Evolutionary conservation across 2,329 filamentous ascomycete genomes (phyloP), one percentile per base, ranked within the genome.

Genomic region (Pseudogymnoascus sp.): DNA sequence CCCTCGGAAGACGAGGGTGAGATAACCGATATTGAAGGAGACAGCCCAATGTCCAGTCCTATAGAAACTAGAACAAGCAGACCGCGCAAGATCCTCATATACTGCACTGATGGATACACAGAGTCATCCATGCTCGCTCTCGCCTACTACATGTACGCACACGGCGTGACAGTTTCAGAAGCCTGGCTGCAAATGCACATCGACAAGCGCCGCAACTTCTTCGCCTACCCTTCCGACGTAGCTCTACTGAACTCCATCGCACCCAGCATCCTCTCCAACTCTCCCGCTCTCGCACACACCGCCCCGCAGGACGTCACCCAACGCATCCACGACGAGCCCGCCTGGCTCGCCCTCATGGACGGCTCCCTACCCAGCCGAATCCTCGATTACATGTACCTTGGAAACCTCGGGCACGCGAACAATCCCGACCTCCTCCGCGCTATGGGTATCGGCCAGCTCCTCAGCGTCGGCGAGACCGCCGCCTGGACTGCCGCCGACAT

Each of bases 21-120:
- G 34, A 60, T 66, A 18, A 67, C 70, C 63, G 73, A 82, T 62
- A 73, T 75, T 6, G 84, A 87, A 67, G 80, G 81, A 2, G 85
- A 88, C 67, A 81, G 82, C 62, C 76, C 78, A 53, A 84, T 88
- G 81, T 70, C 73, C 1, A 42, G 64, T 18, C 56, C 56, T 50
- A 62, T 65, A 3, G 68, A 71, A 6, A 67, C 72, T 5, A 67
- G 69, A 66, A 65, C 63, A n/a, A 64, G 66, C 7, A 73, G 73
- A 60, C 69, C 62, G 67, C 71, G 86, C 66, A 92, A 87, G 72
- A 85, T 97, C 36, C 83, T 97, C 34, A 90, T 99, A 42, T 93
- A 97, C 75, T 97, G 95, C 74, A 88, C 89, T 1, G 95, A 99
- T 74, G 95, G 95, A 16, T 99, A 99, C 71, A 99, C 95, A 0